Conservation (phyloP, 2,329 filamentous ascomycete genomes). For the Exutisphaerella laricina region DNA sequence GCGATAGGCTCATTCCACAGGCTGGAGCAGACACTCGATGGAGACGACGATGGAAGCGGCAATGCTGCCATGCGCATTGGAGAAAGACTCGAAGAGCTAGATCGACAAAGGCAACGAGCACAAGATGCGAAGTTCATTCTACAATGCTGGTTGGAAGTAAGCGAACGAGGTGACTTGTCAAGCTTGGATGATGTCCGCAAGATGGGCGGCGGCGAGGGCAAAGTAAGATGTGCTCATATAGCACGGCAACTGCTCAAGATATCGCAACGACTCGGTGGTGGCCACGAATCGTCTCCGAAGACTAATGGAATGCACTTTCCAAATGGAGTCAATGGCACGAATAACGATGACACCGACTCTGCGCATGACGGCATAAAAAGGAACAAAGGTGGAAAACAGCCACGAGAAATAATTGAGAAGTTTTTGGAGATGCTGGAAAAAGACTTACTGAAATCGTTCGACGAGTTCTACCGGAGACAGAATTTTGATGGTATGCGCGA, state of each 20-base stretch:
- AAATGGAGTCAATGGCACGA: constrained; percentile 47
- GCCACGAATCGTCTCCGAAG: constrained; percentile 38
- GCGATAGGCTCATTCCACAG: constrained; percentile 89
- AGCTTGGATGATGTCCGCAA: constrained; percentile 84
- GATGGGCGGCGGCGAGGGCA: constrained; percentile 81
- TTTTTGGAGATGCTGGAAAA: constrained; percentile 95
- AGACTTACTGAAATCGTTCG: constrained; percentile 90
- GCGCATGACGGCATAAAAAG: constrained; percentile 47
- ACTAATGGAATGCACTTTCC: constrained; percentile 28
- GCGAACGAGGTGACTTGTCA: constrained; percentile 77
- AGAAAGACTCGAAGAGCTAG: constrained; percentile 86
- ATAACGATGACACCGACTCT: constrained; percentile 37
- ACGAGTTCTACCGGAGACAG: constrained; percentile 89
- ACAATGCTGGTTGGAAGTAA: constrained; percentile 94
- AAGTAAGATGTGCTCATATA: constrained; percentile 89
- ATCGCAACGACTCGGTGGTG: constrained; percentile 79
- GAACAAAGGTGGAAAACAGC: constrained; percentile 42
- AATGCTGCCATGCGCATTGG: constrained; percentile 93
- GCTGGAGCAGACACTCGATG: constrained; percentile 71
- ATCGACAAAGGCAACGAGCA: constrained; percentile 82
- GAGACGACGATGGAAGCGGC: constrained; percentile 57
- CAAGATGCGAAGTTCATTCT: constrained; percentile 93
- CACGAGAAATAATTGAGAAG: constrained; percentile 83
- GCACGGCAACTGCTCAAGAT: constrained; percentile 90
- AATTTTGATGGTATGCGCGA: constrained; percentile 99